Evolutionary conservation across 163 green algal genomes (phyloP), one percentile per base, ranked within the genome.

Genomic region (Chloromonas sp.): DNA sequence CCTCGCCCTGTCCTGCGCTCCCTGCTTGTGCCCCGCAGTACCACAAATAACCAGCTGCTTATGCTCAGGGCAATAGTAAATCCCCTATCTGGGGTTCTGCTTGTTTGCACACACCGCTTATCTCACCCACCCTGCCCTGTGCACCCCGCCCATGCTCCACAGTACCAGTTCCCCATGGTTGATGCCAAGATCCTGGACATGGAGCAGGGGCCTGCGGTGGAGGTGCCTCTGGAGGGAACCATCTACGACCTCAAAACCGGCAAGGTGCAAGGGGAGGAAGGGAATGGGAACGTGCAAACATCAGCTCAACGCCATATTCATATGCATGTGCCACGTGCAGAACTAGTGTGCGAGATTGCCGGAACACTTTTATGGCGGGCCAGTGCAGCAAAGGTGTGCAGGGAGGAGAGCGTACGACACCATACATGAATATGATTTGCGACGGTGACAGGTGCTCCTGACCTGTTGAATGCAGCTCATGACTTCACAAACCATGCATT

Each of bases 181-280:
- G 79, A 82, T 60, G 79, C 79, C 59, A 71, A 70, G 58, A 1
- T 82, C 3, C 58, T 82, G 59, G 79, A 3, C 79, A n/a, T 71
- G 36, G 13, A 81, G 14, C 36, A 57, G 14, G 83, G 82, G 0
- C 84, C 85, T 71, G 86, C 87, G 81, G 85, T 92, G 3, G 91
- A 94, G 88, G 81, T 88, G n/a, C 82, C 87, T 58, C 82, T 94
- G 71, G 91, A 94, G 81, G 91, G 91, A 14, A 94, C 90, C 8
- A 71, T 90, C n/a, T 94, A 94, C 60, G 87, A 92, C 58, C 85
- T 94, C 0, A 74, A 84, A 0, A 92, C 86, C 13, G 91, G 91
- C 78, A 92, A 92, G 83, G 91, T 94, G 60, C 76, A 8, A 76
- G 8, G 11, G 5, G 66, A 76, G 66, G 66, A 8, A n/a, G 66